phyloP scores from a whole-genome alignment of 257 asterid species.

The Mitragyna speciosa region DNA sequence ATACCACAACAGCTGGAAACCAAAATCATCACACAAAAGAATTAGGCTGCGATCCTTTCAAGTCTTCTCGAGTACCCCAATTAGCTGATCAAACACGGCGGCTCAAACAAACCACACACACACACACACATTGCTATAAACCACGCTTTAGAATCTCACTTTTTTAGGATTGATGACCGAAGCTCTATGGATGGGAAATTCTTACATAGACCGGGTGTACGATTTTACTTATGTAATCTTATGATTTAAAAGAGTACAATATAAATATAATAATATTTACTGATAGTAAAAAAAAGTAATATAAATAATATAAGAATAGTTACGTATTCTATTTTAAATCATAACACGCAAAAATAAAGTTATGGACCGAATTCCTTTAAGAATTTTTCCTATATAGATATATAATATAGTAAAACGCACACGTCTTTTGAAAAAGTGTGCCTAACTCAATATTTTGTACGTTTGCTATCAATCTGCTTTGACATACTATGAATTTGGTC shows the following conservation, averaged over 20 bases:
- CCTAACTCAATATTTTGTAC: not conserved
- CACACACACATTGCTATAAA: not conserved
- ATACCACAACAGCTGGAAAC: conserved; percentile 1
- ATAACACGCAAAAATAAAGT: too few species aligned
- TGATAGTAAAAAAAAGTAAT: too few species aligned
- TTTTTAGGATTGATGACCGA: not conserved
- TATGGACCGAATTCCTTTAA: too few species aligned
- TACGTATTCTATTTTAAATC: too few species aligned
- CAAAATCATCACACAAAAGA: not conserved
- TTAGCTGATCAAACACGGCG: conserved; percentile 4
- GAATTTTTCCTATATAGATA: too few species aligned
- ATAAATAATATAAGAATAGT: too few species aligned
- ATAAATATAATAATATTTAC: too few species aligned
- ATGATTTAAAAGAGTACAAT: too few species aligned
- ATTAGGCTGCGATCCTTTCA: conserved; percentile 14
- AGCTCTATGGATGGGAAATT: too few species aligned
- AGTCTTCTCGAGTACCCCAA: not conserved
- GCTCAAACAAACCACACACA: not conserved
- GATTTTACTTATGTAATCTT: too few species aligned
- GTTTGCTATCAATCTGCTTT: not conserved
- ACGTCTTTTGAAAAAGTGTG: conserved; percentile 1
- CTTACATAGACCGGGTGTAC: too few species aligned
- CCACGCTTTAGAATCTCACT: not conserved
- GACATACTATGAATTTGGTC: not conserved
- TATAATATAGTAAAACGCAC: not conserved